Conservation (phyloP, 495 filamentous ascomycete species). For the Aspergillus incahuasiensis region DNA sequence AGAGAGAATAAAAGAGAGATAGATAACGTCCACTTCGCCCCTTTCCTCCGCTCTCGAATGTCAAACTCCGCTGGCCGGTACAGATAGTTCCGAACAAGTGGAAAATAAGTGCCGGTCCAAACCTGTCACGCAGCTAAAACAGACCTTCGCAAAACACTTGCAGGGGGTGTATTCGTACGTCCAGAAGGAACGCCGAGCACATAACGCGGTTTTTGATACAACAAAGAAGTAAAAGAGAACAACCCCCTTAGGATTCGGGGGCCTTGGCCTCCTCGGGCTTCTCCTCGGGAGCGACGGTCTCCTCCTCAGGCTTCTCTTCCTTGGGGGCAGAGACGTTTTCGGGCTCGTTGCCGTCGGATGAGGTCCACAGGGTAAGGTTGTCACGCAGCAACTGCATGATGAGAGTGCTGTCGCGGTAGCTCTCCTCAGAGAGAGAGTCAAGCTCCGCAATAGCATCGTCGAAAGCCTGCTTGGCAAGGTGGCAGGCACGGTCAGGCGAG, state of each 20-base stretch:
- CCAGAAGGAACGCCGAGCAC: constrained; percentile 28
- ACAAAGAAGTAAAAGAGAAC: constrained; percentile 19
- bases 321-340: constrained; percentile 58
- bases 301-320: constrained; percentile 59
- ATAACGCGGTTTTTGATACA: constrained; percentile 28
- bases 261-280: constrained; percentile 43
- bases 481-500: constrained; percentile 97
- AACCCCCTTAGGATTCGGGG: constrained; percentile 32
- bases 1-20: constrained; percentile 46
- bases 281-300: constrained; percentile 46
- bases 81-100: constrained; percentile 39
- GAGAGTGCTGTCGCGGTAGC: constrained; percentile 98
- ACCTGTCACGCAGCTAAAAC: constrained; percentile 40
- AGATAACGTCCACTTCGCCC: constrained; percentile 48
- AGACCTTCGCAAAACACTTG: constrained; percentile 39
- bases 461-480: constrained; percentile 98
- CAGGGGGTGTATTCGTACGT: constrained; percentile 39
- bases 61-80: constrained; percentile 49
- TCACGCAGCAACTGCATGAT: constrained; percentile 99
- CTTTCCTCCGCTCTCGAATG: constrained; percentile 47
- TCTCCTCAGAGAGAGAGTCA: constrained; percentile 97
- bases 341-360: constrained; percentile 81
- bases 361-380: constrained; percentile 99
- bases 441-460: constrained; percentile 99
- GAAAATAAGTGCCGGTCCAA: constrained; percentile 40